Base-by-base conservation (phyloP, 768 basidiomycete genomes). In the Boletus bicolor region DNA sequence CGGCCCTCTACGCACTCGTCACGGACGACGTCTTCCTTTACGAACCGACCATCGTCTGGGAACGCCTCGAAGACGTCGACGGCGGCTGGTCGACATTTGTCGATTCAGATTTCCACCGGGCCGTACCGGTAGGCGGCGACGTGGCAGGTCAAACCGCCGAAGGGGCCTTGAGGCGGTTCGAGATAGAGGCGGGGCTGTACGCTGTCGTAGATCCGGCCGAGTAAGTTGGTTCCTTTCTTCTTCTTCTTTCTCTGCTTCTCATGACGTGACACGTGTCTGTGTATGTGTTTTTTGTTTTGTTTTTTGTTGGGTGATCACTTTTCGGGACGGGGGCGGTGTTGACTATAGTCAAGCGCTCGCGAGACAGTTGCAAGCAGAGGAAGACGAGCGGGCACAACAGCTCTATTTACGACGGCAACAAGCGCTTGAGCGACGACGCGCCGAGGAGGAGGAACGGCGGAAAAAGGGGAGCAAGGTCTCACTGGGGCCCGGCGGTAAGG, bases 1-100 rank as follows among this genome's bases (percentile, higher is more conserved):
- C 79, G 0, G 79, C 82, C 5, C 75, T 97, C 7, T 95, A 91
- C 68, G 82, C 84, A 2, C 85, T 97, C 57, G 91, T 87, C 12
- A 94, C 94, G 0, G 94, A 97, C 69, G 79, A 89, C 39, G 82
- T 85, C 17, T 93, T 97, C 68, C 72, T 86, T 3, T 70, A 82
- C 54, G 93, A 96, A 67, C 76, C 84, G 0, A 83, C 83, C 17
- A 82, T 96, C 26, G 87, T 94, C 4, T 97, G 94, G 94, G 94
- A 97, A 72, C 83, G 87, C 19, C 73, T 97, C 30, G 91, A 90
- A 62, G 94, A 96, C 64, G 80, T 94, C 32, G 93, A 96, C 56
- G 91, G 91, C 1, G 79, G 82, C 2, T 85, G 77, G 59, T 83
- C 88, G 32, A 80, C 81, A 6, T 96, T 93, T 64, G 89, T 89